These are phyloP conservation scores for Vachellia collinsii DNA, from an alignment of 306 rosid genomes.

Conservation along the genomic window DNA sequence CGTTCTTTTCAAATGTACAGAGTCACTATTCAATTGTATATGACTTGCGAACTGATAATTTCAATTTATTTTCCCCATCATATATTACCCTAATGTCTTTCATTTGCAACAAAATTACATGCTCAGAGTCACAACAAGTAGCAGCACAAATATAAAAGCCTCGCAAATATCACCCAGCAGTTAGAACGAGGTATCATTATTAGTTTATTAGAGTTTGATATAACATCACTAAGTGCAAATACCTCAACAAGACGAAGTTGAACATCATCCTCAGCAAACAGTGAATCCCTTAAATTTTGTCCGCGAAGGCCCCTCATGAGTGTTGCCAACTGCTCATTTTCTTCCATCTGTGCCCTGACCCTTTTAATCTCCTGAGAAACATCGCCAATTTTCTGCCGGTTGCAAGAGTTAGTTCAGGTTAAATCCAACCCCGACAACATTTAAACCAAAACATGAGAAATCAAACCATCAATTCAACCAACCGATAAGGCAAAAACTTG, in stretches of 20 bases:
- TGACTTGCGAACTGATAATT: neutral
- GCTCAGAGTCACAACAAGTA: neutral
- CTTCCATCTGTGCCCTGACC: slow-evolving; percentile 97
- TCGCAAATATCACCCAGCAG: neutral
- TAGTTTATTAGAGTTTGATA: neutral
- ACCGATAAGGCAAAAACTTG: neutral
- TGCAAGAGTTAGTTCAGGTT: neutral
- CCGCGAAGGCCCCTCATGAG: slow-evolving; percentile 98
- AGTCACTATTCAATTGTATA: neutral
- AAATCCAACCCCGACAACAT: neutral
- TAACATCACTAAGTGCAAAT: neutral
- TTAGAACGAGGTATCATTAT: neutral
- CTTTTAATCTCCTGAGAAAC: slow-evolving; percentile 93
- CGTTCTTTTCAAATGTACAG: neutral
- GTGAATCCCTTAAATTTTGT: slow-evolving; percentile 78
- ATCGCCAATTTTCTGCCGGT: slow-evolving; percentile 79
- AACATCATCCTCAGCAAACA: slow-evolving; percentile 85
- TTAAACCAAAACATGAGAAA: neutral
- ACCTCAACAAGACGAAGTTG: slow-evolving; percentile 94
- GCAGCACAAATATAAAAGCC: neutral
- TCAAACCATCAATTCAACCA: neutral
- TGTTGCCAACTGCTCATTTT: slow-evolving; percentile 79
- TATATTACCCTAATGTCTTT: neutral
- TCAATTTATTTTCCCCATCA: neutral
- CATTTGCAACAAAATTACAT: neutral